Base-by-base conservation (phyloP, 1,284 basidiomycete genomes). In the Singerocomus inundabilis region DNA sequence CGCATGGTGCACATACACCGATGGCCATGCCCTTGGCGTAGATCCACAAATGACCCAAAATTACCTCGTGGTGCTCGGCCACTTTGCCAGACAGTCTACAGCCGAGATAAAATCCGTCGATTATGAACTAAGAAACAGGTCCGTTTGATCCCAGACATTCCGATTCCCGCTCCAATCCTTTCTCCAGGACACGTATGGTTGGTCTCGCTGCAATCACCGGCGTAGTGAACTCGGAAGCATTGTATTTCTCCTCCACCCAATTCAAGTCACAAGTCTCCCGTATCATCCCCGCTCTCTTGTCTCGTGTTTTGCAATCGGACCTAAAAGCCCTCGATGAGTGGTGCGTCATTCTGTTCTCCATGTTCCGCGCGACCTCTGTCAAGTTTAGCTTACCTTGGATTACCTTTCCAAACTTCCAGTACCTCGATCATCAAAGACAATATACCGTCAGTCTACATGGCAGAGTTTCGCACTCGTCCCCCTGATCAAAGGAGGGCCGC, bases 1-100 rank as follows among this genome's bases (percentile, higher is more conserved):
- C 12, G 88, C 93, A 0, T 93, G 93, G 81, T 88, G 91, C n/a
- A 94, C 92, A 6, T 96, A 87, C 61, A 91, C 93, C 8, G 88
- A 94, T 58, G 91, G 93, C 0, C 81, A 84, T 47, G 72, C 87
- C 33, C 84, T 93, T 55, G 89, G 89, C 39, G 81, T 88, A 26
- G 92, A 95, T 63, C 80, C 81, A 57, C 68, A 66, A 30, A 71
- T 91, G 51, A 90, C 90, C 0, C 75, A 76, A 24, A 77, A 84
- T 46, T 97, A 97, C 67, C 70, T 91, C 39, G 74, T 76, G 4
- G 79, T 86, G 26, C 74, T 98, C 34, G 71, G 70, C 6, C 80
- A 78, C 51, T 93, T 98, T 63, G 77, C 89, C 6, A 62, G 68
- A 10, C 76, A 94, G 55, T 81, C 83, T 54, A 75, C 69, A 52